Conservation (phyloP, 2,329 filamentous ascomycete genomes). For the Phialocephala subalpina region DNA sequence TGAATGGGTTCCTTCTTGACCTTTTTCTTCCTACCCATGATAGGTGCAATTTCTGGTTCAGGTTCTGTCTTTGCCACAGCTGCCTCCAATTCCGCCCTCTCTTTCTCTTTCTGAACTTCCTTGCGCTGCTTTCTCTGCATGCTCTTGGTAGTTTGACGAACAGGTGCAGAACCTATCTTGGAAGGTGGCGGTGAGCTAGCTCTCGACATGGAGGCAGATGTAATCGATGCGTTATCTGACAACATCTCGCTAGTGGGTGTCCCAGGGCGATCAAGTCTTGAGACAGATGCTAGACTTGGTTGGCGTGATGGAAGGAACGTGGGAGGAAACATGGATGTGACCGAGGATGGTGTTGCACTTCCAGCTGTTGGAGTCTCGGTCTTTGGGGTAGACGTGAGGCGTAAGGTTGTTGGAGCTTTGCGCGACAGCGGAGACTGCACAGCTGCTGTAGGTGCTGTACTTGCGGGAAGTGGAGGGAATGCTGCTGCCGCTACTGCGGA, state of each 20-base stretch:
- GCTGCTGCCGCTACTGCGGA: slow-evolving; percentile 44
- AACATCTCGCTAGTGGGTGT: slow-evolving; percentile 78
- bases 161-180: slow-evolving; percentile 72
- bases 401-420: slow-evolving; percentile 68
- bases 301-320: slow-evolving; percentile 56
- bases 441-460: slow-evolving; percentile 51
- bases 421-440: slow-evolving; percentile 61
- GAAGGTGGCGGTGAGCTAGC: slow-evolving; percentile 74
- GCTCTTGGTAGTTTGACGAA: slow-evolving; percentile 77
- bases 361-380: slow-evolving; percentile 58
- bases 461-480: slow-evolving; percentile 60
- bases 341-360: slow-evolving; percentile 41
- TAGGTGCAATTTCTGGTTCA: slow-evolving; percentile 68
- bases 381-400: slow-evolving; percentile 74
- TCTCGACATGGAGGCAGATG: slow-evolving; percentile 76
- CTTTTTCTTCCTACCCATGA: slow-evolving; percentile 85
- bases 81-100: slow-evolving; percentile 59
- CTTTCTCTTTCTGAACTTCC: slow-evolving; percentile 71
- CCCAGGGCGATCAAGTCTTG: slow-evolving; percentile 63
- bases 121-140: slow-evolving; percentile 80
- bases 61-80: slow-evolving; percentile 52
- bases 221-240: slow-evolving; percentile 79
- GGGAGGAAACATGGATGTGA: slow-evolving; percentile 47
- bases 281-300: slow-evolving; percentile 57
- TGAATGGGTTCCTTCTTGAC: slow-evolving; percentile 74